Base-by-base conservation (phyloP, 768 basidiomycete species). In the Boletus rubropictus region DNA sequence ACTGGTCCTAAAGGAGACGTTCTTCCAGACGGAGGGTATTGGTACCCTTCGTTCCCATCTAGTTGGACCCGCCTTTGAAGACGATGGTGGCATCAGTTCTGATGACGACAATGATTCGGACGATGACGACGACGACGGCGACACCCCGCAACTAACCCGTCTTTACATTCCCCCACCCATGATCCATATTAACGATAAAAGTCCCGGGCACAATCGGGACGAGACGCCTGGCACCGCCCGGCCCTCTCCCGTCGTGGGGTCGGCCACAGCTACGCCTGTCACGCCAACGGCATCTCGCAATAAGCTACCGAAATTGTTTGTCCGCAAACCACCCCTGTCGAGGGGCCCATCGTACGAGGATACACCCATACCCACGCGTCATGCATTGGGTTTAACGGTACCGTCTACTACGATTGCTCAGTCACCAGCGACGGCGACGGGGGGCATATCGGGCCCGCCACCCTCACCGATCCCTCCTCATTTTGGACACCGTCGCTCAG, bases 21-120 rank as follows among this genome's bases (percentile, higher is more conserved):
- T 21, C 5, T 27, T 32, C 1, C 40, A 93, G 89, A 91, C 88
- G 9, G 82, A 89, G 66, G 87, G 90, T 21, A 81, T 92, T 24
- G 90, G 90, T 42, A 93, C 91, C 3, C 69, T 89, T 21, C 84
- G 86, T 24, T 84, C 82, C 3, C 69, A 80, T 60, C 70, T 78
- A 17, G 61, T 52, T 4, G 74, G 72, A 7, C 78, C 78, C 3
- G 76, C 72, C 20, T 80, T 78, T 53, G 77, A 84, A 60, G 90
- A 92, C 57, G 90, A 90, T 56, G 89, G 80, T n/a, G 80, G 83
- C 4, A 68, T 89, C 9, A 84, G 81, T 24, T 76, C 74, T 0
- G 77, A 78, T 33, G 72, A 70, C 12, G 75, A 76, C 27, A 69
- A 62, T 33, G 51, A 61, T 32, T 49, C 60, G 22, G 56, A 58